Base-by-base conservation (phyloP, 1,284 basidiomycete species). In the Fomes fomentarius region DNA sequence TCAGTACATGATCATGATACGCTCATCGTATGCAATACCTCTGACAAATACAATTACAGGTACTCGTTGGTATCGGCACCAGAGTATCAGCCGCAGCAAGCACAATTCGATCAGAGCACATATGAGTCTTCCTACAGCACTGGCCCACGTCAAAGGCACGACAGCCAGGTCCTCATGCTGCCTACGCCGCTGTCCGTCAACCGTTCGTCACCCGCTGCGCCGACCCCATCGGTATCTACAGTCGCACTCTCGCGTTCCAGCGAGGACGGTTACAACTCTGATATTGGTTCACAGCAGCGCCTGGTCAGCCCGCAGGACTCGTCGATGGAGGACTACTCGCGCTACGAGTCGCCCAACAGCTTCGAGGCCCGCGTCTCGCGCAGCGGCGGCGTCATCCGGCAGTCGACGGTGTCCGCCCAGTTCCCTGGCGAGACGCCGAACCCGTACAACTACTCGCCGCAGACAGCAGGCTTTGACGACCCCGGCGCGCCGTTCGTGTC, bases 1-100 rank as follows among this genome's bases (percentile, higher is more conserved):
- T n/a, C n/a, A n/a, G n/a, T 90, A 66, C 60, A 84, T 75, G 47
- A 15, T 48, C 3, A 24, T 14, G 34, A n/a, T 6, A 30, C 28
- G n/a, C n/a, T n/a, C n/a, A n/a, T n/a, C n/a, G n/a, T n/a, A n/a
- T n/a, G n/a, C n/a, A n/a, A n/a, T n/a, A n/a, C n/a, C n/a, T n/a
- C n/a, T n/a, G n/a, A n/a, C n/a, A n/a, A n/a, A n/a, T n/a, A n/a
- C n/a, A n/a, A n/a, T n/a, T n/a, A 89, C 63, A 80, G 93, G 24
- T 87, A 91, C 64, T 94, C 92, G 8, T 72, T 88, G 67, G 82
- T 84, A 4, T 94, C 92, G 1, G 86, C 84, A 30, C 84, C 85
- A 49, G 92, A 94, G 58, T 86, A 85, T 65, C 77, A 74, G 55
- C 75, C 80, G 52, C 76, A 78, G 46, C 75, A 79, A 48, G 76